phyloP scores from a whole-genome alignment of 177 flowering plant genomes.

The Telopea speciosissima region DNA sequence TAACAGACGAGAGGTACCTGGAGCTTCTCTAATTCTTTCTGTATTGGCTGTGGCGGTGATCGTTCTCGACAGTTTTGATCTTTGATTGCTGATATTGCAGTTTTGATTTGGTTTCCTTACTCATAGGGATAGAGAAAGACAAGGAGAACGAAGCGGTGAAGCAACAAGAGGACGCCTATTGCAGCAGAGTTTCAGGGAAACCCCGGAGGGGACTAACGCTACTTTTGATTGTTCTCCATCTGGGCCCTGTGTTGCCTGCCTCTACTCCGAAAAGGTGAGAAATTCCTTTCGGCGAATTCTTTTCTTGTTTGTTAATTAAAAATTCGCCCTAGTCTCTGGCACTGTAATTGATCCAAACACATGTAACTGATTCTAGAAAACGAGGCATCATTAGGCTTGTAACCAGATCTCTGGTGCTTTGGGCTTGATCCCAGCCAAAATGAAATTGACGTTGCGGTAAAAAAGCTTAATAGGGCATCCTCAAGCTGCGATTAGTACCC shows the following conservation, averaged over 20 bases:
- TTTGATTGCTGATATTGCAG: not conserved
- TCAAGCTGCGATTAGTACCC: not conserved
- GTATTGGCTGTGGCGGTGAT: not conserved
- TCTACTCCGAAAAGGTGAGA: conserved; percentile 75
- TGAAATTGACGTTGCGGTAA: not conserved
- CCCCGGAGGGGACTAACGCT: conserved; percentile 46
- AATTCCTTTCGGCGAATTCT: not conserved
- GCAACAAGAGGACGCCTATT: conserved; percentile 29
- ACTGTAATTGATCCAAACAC: not conserved
- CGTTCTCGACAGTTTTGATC: not conserved
- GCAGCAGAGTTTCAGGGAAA: conserved; percentile 64
- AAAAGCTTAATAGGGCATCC: not conserved
- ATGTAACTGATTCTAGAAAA: not conserved
- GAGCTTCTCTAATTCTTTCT: not conserved
- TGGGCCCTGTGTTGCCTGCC: conserved; percentile 84
- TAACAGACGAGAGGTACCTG: conserved; percentile 3
- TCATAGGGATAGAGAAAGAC: conserved; percentile 4
- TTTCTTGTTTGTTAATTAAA: not conserved
- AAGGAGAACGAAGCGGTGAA: conserved; percentile 7
- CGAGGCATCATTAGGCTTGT: not conserved
- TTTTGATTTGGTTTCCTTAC: not conserved
- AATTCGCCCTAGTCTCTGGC: not conserved
- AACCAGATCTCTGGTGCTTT: not conserved
- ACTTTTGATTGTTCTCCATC: conserved; percentile 82
- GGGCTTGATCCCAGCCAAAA: not conserved